Conservation (phyloP, 129 eudicot genomes). For the Tagetes erecta region DNA sequence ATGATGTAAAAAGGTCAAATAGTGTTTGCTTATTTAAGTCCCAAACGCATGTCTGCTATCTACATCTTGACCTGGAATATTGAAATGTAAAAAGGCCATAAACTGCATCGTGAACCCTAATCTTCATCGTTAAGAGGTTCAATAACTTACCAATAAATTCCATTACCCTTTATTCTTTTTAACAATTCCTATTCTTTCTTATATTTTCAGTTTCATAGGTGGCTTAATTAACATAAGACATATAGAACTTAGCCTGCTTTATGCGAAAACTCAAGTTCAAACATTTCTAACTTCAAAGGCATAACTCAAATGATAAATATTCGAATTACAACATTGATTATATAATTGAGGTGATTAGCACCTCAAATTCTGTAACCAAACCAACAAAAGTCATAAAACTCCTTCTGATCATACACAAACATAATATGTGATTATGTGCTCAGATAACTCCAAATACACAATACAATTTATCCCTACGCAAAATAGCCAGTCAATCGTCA, state of each 20-base stretch:
- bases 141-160: not conserved
- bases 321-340: constrained; percentile 9
- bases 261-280: constrained; percentile 5
- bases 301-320: constrained; percentile 3
- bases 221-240: not conserved
- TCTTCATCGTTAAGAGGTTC: not conserved
- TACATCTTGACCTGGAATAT: constrained; percentile 5
- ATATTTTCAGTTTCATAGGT: not conserved
- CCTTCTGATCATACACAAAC: constrained; percentile 5
- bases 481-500: not conserved
- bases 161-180: not conserved
- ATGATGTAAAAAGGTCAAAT: not conserved
- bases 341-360: constrained; percentile 12
- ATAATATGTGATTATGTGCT: not conserved
- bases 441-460: not conserved
- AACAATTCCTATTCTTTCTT: not conserved
- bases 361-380: constrained; percentile 5
- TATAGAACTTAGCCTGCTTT: not conserved
- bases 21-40: not conserved
- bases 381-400: not conserved
- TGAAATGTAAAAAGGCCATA: not conserved
- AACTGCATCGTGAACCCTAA: not conserved
- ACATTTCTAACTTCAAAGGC: constrained; percentile 7
- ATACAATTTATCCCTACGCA: too few relatives aligned
- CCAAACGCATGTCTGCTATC: not conserved